Conservation (phyloP, 164 flowering plant genomes). For the Cinnamomum chago region DNA sequence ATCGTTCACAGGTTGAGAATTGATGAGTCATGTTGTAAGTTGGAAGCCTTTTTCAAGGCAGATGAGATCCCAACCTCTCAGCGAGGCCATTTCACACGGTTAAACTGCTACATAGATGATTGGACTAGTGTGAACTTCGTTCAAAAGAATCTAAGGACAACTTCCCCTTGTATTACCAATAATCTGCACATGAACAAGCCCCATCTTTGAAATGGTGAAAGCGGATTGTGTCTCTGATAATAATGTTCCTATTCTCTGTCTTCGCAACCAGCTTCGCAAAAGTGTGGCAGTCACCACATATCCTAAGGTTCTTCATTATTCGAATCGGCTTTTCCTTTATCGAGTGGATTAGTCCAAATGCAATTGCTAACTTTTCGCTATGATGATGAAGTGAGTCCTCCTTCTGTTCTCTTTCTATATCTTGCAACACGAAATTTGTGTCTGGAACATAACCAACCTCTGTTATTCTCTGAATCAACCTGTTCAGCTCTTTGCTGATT, state of each 20-base stretch:
- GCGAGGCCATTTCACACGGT: too few species aligned
- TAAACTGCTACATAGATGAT: too few species aligned
- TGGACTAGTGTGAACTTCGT: too few species aligned
- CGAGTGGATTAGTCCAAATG: constrained; percentile 56
- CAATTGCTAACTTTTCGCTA: constrained; percentile 80
- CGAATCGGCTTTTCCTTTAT: constrained; percentile 46
- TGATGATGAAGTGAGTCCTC: constrained; percentile 65
- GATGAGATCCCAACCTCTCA: too few species aligned
- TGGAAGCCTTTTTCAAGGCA: too few species aligned
- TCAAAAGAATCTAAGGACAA: background rate
- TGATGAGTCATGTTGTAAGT: too few species aligned
- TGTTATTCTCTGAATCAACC: constrained; percentile 41
- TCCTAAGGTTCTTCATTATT: constrained; percentile 76
- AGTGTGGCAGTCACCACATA: constrained; percentile 79
- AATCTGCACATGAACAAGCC: constrained; percentile 74
- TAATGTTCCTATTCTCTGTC: constrained; percentile 42
- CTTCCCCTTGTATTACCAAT: constrained; percentile 43
- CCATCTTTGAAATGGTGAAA: constrained; percentile 81
- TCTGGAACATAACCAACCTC: constrained; percentile 68
- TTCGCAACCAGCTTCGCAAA: constrained; percentile 66
- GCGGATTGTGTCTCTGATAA: constrained; percentile 66
- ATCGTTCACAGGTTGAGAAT: too few species aligned
- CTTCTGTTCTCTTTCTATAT: constrained; percentile 74
- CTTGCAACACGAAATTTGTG: constrained; percentile 70
- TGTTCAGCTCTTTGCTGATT: constrained; percentile 35